Evolutionary conservation across 169 alveolate genomes (phyloP), one percentile per base, ranked within the genome.

Genomic region (Babesia caballi): DNA sequence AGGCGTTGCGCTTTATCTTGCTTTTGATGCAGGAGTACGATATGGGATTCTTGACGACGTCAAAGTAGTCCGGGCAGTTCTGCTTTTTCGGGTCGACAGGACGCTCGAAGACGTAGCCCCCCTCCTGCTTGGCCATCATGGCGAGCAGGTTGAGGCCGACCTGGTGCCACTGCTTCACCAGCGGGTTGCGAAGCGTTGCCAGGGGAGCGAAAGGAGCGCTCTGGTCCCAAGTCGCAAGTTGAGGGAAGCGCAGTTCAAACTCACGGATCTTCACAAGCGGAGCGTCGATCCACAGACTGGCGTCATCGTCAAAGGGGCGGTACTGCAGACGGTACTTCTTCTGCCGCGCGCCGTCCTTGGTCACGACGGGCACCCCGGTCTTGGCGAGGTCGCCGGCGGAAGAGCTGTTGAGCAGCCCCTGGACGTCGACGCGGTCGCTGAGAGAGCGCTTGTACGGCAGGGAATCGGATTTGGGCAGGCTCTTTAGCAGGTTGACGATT

Each of bases 41-140:
- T 95, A 93, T 93, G 3, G 97, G 97, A 53, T 88, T 86, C 46
- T 83, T 89, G 36, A 93, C 85, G 36, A 93, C 91, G 74, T 92
- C 95, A 77, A 93, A 93, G 71, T 93, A 93, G 69, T 91, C 97
- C 5, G 97, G 96, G 53, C 95, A 91, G 61, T 91, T 91, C 68
- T 91, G 94, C 53, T 88, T 91, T 72, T 93, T 93, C 9, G 94
- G 87, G 72, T 93, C 97, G 14, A 93, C 97, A 21, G 95, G 94
- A 65, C 76, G 85, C 65, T 93, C 97, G 52, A 93, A 93, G 15
- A 93, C 93, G 84, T 93, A 93, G 23, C 95, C 96, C 0, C 97
- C 97, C 49, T 91, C 95, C 67, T 91, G 93, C 61, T 90, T 91
- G 42, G 88, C 77, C 73, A 91, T 67, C 42, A 74, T 81, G n/a